Base-by-base conservation (phyloP, 169 alveolate genomes). In the Plasmodium falciparum region DNA sequence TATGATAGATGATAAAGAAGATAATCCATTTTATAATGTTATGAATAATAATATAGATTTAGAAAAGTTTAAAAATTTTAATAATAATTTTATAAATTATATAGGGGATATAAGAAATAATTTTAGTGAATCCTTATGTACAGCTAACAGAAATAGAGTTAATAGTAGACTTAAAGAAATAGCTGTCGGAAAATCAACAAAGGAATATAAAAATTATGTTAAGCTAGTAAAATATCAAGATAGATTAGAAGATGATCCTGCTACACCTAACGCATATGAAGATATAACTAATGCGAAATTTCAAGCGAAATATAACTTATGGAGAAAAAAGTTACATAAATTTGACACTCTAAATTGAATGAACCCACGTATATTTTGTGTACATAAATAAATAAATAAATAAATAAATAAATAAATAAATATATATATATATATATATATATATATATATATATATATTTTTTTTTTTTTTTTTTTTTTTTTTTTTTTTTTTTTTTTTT, bases 131-230 rank as follows among this genome's bases (percentile, higher is more conserved):
- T 39, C 76, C 4, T 52, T 76, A 26, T 29, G 52, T 15, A 65
- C 22, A n/a, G 73, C 29, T 15, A 76, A 76, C 50, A 76, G 63
- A 39, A 76, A 67, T 17, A 89, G 96, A 59, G 76, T 94, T 5
- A 88, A 88, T 71, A 90, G 95, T 54, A 63, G 96, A 3, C 91
- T 94, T 12, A 94, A 94, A 63, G 96, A 94, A 78, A 94, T 94
- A 26, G 96, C 96, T 39, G 93, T 94, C 2, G 96, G 96, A 0
- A 94, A 94, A 61, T 91, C 96, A 0, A 94, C 96, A 5, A 94
- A 94, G 89, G 96, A 94, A 24, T 94, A 94, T 76, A 94, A 94
- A 67, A 94, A 94, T 71, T 94, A 94, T 83, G 93, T 94, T 45
- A 85, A 80, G 63, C 73, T 69, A 91, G 95, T 94, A 47, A 94